Evolutionary conservation across 2,329 filamentous ascomycete species (phyloP).

Genomic region (Penicillium sp.): DNA sequence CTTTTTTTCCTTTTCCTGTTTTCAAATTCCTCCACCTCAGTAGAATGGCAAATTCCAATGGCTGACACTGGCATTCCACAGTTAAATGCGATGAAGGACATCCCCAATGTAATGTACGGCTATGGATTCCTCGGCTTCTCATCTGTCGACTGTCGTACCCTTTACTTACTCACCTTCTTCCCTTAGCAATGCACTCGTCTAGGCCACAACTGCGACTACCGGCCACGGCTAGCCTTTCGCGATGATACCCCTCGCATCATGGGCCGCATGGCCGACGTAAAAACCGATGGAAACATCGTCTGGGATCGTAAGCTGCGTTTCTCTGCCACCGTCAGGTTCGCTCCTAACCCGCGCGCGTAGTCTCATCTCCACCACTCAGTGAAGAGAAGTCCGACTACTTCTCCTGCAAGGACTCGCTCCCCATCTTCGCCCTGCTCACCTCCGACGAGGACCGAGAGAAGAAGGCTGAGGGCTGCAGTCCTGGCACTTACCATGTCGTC

Average conservation of each 20-base stretch:
- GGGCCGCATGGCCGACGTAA: conserved; percentile 57
- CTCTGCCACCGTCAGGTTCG: background rate
- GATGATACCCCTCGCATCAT: conserved; percentile 58
- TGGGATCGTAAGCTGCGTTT: conserved; percentile 58
- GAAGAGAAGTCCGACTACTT: conserved; percentile 35
- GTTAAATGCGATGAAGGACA: conserved; percentile 63
- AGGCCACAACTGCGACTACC: conserved; percentile 62
- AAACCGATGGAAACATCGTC: conserved; percentile 55
- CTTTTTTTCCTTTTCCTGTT: background rate
- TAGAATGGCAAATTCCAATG: conserved; percentile 6
- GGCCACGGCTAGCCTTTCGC: conserved; percentile 58
- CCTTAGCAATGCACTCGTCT: conserved; percentile 58
- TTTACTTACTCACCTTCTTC: conserved; percentile 11
- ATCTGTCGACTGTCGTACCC: background rate
- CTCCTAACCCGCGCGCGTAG: conserved; percentile 27
- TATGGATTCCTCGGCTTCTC: conserved; percentile 12
- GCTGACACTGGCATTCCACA: conserved; percentile 28
- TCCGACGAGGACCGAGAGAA: conserved; percentile 63
- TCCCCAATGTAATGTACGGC: conserved; percentile 57
- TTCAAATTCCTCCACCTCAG: no score
- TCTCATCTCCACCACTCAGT: conserved; percentile 33
- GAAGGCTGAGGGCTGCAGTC: conserved; percentile 56
- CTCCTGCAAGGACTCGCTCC: conserved; percentile 51
- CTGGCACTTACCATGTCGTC: conserved; percentile 61
- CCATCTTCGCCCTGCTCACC: conserved; percentile 57